Base-by-base conservation (phyloP, 352 stramenopile genomes). In the Aphanomyces cochlioides region DNA sequence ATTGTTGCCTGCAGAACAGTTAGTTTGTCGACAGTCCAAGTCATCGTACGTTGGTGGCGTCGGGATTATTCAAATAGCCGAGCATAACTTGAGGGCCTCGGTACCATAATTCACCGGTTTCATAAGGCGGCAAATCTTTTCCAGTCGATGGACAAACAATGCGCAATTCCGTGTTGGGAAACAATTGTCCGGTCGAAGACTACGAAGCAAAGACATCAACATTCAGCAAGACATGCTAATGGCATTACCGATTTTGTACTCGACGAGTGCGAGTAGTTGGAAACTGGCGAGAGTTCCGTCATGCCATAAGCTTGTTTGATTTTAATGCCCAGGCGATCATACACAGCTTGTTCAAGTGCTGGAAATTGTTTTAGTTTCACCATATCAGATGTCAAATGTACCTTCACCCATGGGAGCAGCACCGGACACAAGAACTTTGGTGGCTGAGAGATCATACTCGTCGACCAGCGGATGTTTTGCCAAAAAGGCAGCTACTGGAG, bases 31-130 rank as follows among this genome's bases (percentile, higher is more conserved):
- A 28, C 28, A 28, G 28, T 28, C 28, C 2, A n/a, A 3, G 10
- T 50, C 10, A 2, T 50, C 10, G 43, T 53, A 66, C 82, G 41
- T 56, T 75, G 47, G 92, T 98, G 47, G 91, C 90, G 34, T 96
- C 88, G 0, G 83, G 67, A 65, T 95, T 85, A 72, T 96, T 87
- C 0, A 95, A 77, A 72, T 98, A 98, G 3, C 93, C 88, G 66
- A 86, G 79, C 92, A 98, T 98, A 15, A 95, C 83, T 73, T 95
- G 87, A 6, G 93, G 94, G 2, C 89, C 88, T 48, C 90, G 87
- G 69, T 93, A 88, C 38, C 85, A 72, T 3, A 97, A 74, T 75
- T 97, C 93, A 37, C 93, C 93, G 40, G 72, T 66, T 38, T 77
- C 54, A 39, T 81, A 78, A 5, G 60, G 19, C 0, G 61, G 53